Conservation (phyloP, 1,284 basidiomycete species). For the Calocybe gambosa region DNA sequence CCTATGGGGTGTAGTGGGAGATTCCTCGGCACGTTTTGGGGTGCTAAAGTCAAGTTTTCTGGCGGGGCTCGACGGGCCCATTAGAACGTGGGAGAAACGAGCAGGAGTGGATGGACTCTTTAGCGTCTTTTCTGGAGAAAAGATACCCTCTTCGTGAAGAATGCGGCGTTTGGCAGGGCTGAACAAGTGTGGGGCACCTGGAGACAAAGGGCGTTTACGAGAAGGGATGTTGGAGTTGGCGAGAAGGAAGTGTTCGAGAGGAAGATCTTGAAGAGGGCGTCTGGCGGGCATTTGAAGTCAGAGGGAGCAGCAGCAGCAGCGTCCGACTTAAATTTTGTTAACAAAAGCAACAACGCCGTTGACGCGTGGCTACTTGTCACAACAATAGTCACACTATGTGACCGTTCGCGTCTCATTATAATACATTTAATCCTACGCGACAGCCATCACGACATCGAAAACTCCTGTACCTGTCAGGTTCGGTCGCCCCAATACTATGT, state of each 20-base stretch:
- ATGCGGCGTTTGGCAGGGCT: slow-evolving; percentile 68
- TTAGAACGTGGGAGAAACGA: slow-evolving; percentile 29
- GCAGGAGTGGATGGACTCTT: slow-evolving; percentile 28
- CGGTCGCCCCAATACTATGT: slow-evolving; percentile 86
- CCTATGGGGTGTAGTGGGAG: slow-evolving; percentile 19
- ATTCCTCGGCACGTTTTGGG: slow-evolving; percentile 23
- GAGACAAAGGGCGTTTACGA: slow-evolving; percentile 38
- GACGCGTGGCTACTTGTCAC: slow-evolving; percentile 8
- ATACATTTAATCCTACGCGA: slow-evolving; percentile 17
- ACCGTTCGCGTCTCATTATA: slow-evolving; percentile 17
- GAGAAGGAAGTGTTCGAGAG: slow-evolving; percentile 47
- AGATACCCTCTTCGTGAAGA: slow-evolving; percentile 49
- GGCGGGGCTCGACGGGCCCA: slow-evolving; percentile 37
- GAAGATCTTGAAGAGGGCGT: slow-evolving; percentile 51
- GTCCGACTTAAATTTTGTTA: slow-evolving; percentile 6
- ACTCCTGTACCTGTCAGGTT: slow-evolving; percentile 82
- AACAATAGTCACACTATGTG: slow-evolving; percentile 15
- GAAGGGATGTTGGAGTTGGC: slow-evolving; percentile 21
- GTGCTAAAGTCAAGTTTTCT: slow-evolving; percentile 46
- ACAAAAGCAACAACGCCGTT: slow-evolving; percentile 12
- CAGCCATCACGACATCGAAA: slow-evolving; percentile 74
- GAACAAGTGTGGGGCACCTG: slow-evolving; percentile 37
- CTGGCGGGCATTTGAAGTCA: slow-evolving; percentile 20
- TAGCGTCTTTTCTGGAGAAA: slow-evolving; percentile 29
- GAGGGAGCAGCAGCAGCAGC: slow-evolving; percentile 2